Percentiles rank a stretch among this genome's conserved stretches.
These are phyloP conservation scores for Croton laevigatus DNA, from an alignment of 441 rosid genomes.

Conservation along the genomic window DNA sequence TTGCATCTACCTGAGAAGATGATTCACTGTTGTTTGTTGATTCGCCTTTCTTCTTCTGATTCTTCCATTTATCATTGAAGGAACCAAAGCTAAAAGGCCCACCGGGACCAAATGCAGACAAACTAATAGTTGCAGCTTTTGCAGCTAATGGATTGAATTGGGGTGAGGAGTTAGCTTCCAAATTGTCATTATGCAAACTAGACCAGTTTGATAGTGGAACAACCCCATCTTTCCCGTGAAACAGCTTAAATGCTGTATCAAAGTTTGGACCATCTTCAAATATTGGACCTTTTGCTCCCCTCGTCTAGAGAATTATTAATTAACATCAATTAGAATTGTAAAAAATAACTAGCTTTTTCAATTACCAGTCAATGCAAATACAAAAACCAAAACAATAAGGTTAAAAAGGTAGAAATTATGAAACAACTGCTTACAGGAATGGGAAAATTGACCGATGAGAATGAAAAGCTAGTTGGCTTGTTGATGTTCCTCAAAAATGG, in stretches of 20 bases:
- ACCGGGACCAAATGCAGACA: constrained; percentile 57
- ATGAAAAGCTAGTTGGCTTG: constrained; percentile 66
- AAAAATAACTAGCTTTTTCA: not conserved
- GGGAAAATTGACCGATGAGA: constrained; percentile 49
- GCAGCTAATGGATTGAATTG: constrained; percentile 54
- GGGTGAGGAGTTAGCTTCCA: constrained; percentile 36
- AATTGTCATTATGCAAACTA: constrained; percentile 19
- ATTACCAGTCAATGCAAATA: not conserved
- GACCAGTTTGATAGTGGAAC: constrained; percentile 61
- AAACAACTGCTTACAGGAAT: constrained; percentile 36
- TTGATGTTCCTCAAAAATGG: constrained; percentile 81
- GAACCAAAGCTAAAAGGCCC: constrained; percentile 65
- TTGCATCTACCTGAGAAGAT: constrained; percentile 45
- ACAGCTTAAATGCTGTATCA: constrained; percentile 62
- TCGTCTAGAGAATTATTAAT: constrained; percentile 29
- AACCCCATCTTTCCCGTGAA: constrained; percentile 80
- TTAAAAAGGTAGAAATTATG: not conserved
- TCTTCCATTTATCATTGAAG: constrained; percentile 51
- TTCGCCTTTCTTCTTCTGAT: constrained; percentile 45
- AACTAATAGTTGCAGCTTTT: constrained; percentile 57
- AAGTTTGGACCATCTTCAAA: constrained; percentile 81
- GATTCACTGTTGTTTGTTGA: constrained; percentile 35
- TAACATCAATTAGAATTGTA: not conserved
- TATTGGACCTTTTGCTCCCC: constrained; percentile 70
- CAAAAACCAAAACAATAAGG: not conserved